Base-by-base conservation (phyloP, 306 rosid genomes). In the Trifolium repens region DNA sequence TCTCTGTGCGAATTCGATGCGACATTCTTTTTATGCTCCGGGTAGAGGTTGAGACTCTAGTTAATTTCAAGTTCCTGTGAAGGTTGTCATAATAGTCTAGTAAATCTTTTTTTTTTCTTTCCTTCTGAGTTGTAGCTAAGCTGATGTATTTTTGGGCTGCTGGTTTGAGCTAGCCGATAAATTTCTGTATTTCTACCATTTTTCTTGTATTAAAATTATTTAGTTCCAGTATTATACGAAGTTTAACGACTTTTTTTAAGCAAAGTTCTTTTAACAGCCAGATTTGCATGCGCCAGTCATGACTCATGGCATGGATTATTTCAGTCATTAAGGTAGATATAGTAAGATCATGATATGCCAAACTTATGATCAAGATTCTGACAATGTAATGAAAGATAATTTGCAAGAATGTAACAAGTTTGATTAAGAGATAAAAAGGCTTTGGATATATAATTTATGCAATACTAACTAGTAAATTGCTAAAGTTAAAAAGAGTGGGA, bases 71-170 rank as follows among this genome's bases (percentile, higher is more conserved):
- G 84, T 78, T 77, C 75, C 74, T 74, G 77, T 22, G 52, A 73
- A 72, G 81, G 26, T 73, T 75, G 85, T 83, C 82, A 81, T 79
- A 70, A 74, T 79, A 77, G 88, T 81, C 76, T 75, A 88, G 91
- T 84, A 84, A 81, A 85, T 87, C 84, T 79, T 78, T 69, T 71
- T 62, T 35, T 7, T 35, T 40, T 22, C 24, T n/a, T n/a, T n/a
- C 24, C 44, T 57, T 11, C 14, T 30, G 15, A 63, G 46, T 73
- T 81, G 87, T 91, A 61, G 67, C 44, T 58, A 58, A 88, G 87
- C 76, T 42, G 87, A 85, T 91, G 90, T 89, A 77, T 84, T 82
- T 82, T 88, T 79, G 53, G 84, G 91, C 89, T 79, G 85, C 81
- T 84, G 76, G 69, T 75, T 75, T 80, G 77, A 78, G 87, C 78